Percentiles rank a stretch among this genome's conserved stretches.
phyloP scores from a whole-genome alignment of 2,329 filamentous ascomycete genomes.

The Xylaria multiplex region DNA sequence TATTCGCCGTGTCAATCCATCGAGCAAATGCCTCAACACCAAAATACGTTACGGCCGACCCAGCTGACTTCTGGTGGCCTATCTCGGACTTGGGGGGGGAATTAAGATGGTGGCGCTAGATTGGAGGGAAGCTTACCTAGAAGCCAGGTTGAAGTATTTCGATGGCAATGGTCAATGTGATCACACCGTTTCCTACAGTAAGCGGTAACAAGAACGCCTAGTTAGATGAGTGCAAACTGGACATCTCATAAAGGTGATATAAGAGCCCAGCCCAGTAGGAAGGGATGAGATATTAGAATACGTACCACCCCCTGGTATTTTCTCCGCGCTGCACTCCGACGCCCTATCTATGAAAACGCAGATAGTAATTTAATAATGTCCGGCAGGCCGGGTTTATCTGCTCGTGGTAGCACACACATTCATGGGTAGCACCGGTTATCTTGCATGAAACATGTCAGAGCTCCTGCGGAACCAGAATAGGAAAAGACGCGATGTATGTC shows the following conservation, averaged over 20 bases:
- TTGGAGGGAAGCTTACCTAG: constrained; percentile 12
- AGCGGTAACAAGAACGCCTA: neutral
- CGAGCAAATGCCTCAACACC: constrained; percentile 19
- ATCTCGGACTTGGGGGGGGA: constrained; percentile 4
- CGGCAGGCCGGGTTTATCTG: constrained; percentile 25
- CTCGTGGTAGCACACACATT: constrained; percentile 16
- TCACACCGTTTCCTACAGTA: neutral
- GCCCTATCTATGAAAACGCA: constrained; percentile 23
- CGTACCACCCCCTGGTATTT: neutral
- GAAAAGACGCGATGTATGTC: constrained; percentile 12
- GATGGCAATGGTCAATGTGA: neutral
- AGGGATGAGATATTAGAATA: constrained; percentile 15
- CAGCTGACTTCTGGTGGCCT: neutral
- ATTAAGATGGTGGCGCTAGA: constrained; percentile 5
- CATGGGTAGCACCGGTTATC: constrained; percentile 15
- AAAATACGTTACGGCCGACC: neutral
- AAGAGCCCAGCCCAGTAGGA: constrained; percentile 5
- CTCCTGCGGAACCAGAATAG: constrained; percentile 12
- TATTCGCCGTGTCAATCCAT: constrained; percentile 7
- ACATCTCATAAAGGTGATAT: constrained; percentile 5
- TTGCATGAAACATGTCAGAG: constrained; percentile 31
- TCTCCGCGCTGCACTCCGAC: constrained; percentile 19
- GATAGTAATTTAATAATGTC: constrained; percentile 23
- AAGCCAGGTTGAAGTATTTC: neutral
- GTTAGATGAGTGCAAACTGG: neutral